Base-by-base conservation (phyloP, 2,329 filamentous ascomycete genomes). In the Exophiala phaeomuriformis region DNA sequence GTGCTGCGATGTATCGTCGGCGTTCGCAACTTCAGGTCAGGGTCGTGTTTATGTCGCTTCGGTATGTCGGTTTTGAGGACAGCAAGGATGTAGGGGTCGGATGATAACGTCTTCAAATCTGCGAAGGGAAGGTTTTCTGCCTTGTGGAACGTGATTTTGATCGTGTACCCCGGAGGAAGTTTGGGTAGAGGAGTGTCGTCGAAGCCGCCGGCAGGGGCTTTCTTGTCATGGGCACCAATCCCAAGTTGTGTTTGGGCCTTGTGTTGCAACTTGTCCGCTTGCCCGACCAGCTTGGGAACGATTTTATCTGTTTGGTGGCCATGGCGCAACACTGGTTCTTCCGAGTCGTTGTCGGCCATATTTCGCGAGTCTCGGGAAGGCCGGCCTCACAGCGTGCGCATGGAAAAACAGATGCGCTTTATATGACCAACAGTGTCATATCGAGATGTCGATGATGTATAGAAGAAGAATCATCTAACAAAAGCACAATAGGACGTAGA, bases 11-110 rank as follows among this genome's bases (percentile, higher is more conserved):
- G 81, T 33, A 90, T 71, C 0, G 91, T 96, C 0, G 78, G 81
- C 0, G 89, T 95, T 43, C 91, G 83, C 66, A 87, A 80, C 27
- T 75, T 76, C 32, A 95, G 72, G 27, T 82, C 77, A 0, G 90
- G 86, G 65, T 96, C 90, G 66, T 95, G 88, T 68, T 91, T 91
- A 71, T 95, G 89, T 35, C 89, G 76, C 62, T 80, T 83, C 0
- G 82, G 83, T n/a, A 89, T 72, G 12, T 77, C 73, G 1, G 86
- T 84, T 33, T 77, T 83, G 53, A 96, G 74, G n/a, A 88, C 86
- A 33, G 88, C 88, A 9, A 81, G 72, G 37, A 95, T 74, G 66
- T 84, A 97, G 0, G 91, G 90, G 67, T 97, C 91, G 2, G 89
- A 88, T 2, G 88, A 86, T 33, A 85, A 77, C 7, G 83, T 82